Base-by-base conservation (phyloP, 345 rosid species). In the Trapa incisa region DNA sequence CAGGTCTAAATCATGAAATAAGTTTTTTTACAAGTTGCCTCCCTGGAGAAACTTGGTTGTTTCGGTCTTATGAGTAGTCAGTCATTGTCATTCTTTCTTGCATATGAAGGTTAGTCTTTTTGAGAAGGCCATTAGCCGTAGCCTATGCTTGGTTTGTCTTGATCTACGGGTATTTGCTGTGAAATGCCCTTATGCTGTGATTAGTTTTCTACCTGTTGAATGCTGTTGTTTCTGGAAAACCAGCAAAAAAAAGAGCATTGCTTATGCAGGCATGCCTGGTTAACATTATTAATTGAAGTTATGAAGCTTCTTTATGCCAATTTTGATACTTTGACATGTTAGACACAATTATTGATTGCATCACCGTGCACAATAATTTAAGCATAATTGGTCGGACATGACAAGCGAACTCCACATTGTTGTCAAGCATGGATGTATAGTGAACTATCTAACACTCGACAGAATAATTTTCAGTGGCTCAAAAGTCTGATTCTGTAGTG, bases 1-100 rank as follows among this genome's bases (percentile, higher is more conserved):
- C 54, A 68, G 41, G 32, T 66, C 83, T 11, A 92, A 89, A 77
- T 58, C 37, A 3, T 58, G 63, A 58, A 1, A 58, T 57, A 37
- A 9, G 37, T 10, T 57, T 22, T 22, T 32, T 5, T 3, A 6
- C 5, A 2, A 35, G 2, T 6, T n/a, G 60, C 4, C 35, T 54
- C 60, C 5, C 3, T n/a, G 0, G 22, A 29, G 1, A 54, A 54
- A n/a, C 60, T 6, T 29, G 60, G 29, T 17, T 52, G 2, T 1
- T 35, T 58, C 4, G 8, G 33, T 32, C 63, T n/a, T 6, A 5
- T 29, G 33, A 6, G 33, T 58, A 7, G 7, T 58, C 35, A 35
- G 35, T 11, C 32, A 33, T 22, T 22, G 29, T 22, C 29, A 58
- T 58, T 58, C 37, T 58, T 58, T 58, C 37, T 29, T 32, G 38